These are phyloP conservation scores for Podospora pseudocomata DNA, from an alignment of 495 filamentous ascomycete species.

Conservation along the genomic window DNA sequence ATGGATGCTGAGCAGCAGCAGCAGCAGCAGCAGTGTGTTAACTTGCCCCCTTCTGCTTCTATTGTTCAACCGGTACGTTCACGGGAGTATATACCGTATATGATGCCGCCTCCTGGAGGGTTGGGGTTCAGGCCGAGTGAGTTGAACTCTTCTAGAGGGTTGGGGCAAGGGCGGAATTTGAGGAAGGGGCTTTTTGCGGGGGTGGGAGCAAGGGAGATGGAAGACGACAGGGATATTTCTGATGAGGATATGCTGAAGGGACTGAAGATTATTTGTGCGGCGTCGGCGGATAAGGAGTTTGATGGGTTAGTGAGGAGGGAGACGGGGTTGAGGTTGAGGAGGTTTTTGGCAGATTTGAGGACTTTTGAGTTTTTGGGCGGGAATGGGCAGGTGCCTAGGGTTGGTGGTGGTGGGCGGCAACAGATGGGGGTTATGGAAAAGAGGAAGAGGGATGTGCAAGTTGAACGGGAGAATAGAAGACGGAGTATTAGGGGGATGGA, in stretches of 20 bases:
- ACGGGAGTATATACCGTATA: too few species aligned
- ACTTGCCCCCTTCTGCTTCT: too few species aligned
- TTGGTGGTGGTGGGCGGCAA: not conserved
- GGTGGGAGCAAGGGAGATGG: conserved; percentile 7
- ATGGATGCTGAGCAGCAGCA: not conserved
- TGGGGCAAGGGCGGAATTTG: not conserved
- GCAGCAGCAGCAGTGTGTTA: not conserved
- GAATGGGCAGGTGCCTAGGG: not conserved
- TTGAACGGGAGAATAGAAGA: conserved; percentile 9
- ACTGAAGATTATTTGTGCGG: conserved; percentile 46
- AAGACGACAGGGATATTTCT: conserved; percentile 35
- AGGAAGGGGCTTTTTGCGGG: too few species aligned
- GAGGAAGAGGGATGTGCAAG: conserved; percentile 5
- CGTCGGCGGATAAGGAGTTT: conserved; percentile 45
- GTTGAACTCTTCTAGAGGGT: not conserved
- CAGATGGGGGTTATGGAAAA: not conserved
- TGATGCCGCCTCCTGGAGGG: not conserved
- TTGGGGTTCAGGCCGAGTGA: not conserved
- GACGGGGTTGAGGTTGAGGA: conserved; percentile 44
- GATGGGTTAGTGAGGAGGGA: conserved; percentile 43
- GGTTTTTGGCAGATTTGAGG: conserved; percentile 46
- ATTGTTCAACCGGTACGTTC: too few species aligned
- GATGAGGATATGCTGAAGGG: conserved; percentile 46
- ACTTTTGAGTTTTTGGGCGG: conserved; percentile 40
- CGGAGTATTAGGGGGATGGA: not conserved